Evolutionary conservation across 768 basidiomycete genomes (phyloP).

Genomic region (Krasilnikovozyma curviuscula): DNA sequence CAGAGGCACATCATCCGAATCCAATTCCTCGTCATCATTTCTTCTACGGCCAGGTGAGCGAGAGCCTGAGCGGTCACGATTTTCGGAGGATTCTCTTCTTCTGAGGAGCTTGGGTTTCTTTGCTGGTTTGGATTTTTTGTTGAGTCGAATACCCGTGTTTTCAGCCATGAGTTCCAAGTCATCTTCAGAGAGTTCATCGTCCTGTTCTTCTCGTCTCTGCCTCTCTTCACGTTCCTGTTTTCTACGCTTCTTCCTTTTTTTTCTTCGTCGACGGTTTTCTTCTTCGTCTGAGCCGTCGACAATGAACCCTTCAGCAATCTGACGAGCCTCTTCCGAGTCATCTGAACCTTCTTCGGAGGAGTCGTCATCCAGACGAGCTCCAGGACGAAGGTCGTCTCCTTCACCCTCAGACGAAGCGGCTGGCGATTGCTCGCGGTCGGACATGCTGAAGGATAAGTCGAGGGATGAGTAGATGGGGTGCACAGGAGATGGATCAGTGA

Average conservation of each 20-base stretch:
- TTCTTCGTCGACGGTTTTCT: slow-evolving; percentile 32
- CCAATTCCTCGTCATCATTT: slow-evolving; percentile 33
- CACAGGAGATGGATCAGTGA: slow-evolving; percentile 6
- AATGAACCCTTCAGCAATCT: slow-evolving; percentile 74
- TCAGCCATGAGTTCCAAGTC: slow-evolving; percentile 64
- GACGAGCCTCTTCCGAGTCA: slow-evolving; percentile 66
- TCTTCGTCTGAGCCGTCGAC: slow-evolving; percentile 78
- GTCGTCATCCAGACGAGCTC: slow-evolving; percentile 24
- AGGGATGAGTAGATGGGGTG: slow-evolving; percentile 1
- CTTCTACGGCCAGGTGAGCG: slow-evolving; percentile 29
- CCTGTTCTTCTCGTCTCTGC: slow-evolving; percentile 30
- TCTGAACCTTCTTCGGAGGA: slow-evolving; percentile 39
- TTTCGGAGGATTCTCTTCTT: slow-evolving; percentile 11
- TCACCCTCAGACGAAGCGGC: slow-evolving; percentile 19
- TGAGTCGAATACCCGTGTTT: slow-evolving; percentile 45
- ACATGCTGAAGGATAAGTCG: background rate
- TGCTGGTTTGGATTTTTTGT: background rate
- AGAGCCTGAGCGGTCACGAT: slow-evolving; percentile 36
- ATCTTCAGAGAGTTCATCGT: slow-evolving; percentile 58
- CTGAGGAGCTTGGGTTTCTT: background rate
- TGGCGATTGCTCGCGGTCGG: background rate
- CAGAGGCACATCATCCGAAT: slow-evolving; percentile 37
- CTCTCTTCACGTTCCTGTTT: slow-evolving; percentile 37
- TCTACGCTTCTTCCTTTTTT: slow-evolving; percentile 17
- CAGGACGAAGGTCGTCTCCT: slow-evolving; percentile 20